Conservation (phyloP, 73 alveolate genomes). For the Tetrahymena borealis region DNA sequence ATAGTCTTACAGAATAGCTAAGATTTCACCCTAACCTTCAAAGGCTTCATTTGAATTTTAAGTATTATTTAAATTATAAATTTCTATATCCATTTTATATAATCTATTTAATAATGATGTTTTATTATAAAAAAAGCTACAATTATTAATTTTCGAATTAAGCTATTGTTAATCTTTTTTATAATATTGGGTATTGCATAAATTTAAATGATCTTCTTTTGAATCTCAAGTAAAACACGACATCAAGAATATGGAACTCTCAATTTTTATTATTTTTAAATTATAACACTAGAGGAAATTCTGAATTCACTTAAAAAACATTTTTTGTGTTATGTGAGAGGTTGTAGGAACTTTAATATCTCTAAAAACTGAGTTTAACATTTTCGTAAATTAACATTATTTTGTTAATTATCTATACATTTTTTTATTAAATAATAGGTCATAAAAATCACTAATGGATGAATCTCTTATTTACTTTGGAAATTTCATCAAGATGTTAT, state of each 20-base stretch:
- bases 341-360: neutral
- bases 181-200: neutral
- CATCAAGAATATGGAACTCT: neutral
- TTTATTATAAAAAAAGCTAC: neutral
- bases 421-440: neutral
- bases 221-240: neutral
- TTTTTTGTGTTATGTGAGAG: neutral
- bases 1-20: neutral
- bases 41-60: neutral
- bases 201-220: neutral
- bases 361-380: neutral
- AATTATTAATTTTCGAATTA: neutral
- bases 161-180: neutral
- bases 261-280: neutral
- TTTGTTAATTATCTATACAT: neutral
- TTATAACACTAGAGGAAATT: neutral
- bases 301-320: neutral
- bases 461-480: neutral
- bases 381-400: neutral
- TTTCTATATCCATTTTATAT: too few species aligned
- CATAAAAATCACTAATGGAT: neutral
- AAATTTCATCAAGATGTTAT: neutral
- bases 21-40: neutral
- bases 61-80: neutral
- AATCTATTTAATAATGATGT: too few species aligned